phyloP scores from a whole-genome alignment of 371 early-diverging fungal species.

The Apophysomyces trapeziformis region DNA sequence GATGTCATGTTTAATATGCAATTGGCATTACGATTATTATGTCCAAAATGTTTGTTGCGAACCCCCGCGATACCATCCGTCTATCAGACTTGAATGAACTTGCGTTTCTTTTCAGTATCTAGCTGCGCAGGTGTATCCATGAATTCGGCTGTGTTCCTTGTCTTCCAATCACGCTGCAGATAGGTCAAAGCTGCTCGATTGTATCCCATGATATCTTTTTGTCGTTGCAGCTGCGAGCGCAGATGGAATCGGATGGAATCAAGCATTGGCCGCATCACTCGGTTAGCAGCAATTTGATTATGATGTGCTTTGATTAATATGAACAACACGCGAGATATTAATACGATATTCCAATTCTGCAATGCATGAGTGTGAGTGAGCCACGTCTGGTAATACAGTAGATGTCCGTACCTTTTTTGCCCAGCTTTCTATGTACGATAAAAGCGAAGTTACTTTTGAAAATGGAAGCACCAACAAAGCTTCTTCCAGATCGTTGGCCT shows the following conservation, averaged over 20 bases:
- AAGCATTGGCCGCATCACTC: constrained; percentile 78
- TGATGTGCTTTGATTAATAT: constrained; percentile 84
- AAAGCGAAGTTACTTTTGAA: constrained; percentile 70
- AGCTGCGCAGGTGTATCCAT: constrained; percentile 65
- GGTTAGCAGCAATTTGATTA: constrained; percentile 78
- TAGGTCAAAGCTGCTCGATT: constrained; percentile 77
- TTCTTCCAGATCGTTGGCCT: constrained; percentile 86
- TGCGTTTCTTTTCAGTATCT: constrained; percentile 75
- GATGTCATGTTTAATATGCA: constrained; percentile 1
- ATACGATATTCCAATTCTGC: constrained; percentile 76
- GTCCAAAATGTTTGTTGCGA: neutral
- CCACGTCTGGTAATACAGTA: neutral
- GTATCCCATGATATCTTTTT: constrained; percentile 80
- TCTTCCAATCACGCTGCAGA: constrained; percentile 73
- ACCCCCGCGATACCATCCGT: neutral
- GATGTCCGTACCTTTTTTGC: constrained; percentile 63
- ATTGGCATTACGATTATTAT: neutral
- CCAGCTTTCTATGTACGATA: constrained; percentile 80
- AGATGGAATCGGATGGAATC: constrained; percentile 72
- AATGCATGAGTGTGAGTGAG: constrained; percentile 9
- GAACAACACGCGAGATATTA: constrained; percentile 82
- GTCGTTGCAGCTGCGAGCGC: constrained; percentile 63
- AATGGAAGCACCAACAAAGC: constrained; percentile 89
- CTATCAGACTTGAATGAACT: constrained; percentile 55
- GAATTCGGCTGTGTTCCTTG: constrained; percentile 74